phyloP scores from a whole-genome alignment of 192 early-diverging fungal genomes.

The Thamnidium elegans region DNA sequence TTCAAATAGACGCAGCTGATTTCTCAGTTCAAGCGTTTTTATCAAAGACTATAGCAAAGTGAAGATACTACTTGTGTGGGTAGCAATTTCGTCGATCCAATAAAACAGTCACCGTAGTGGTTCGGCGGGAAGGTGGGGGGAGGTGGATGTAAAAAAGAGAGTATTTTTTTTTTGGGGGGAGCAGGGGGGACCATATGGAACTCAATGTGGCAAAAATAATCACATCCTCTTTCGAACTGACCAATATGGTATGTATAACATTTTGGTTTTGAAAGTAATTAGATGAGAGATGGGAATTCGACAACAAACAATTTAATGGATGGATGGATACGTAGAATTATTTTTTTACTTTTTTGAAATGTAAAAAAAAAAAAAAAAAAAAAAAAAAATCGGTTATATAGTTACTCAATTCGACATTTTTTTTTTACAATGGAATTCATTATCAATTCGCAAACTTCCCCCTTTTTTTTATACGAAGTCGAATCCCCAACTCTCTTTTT shows the following conservation, averaged over 20 bases:
- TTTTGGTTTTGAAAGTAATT: background rate
- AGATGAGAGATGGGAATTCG: background rate
- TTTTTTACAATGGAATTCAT: no score
- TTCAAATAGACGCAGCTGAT: no score
- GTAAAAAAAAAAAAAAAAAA: slow-evolving; percentile 1
- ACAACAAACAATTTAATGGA: background rate
- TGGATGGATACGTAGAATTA: slow-evolving; percentile 1
- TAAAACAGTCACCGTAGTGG: no score
- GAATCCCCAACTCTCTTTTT: no score
- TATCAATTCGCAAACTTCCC: no score
- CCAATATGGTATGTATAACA: slow-evolving; percentile 13
- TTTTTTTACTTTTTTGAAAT: background rate
- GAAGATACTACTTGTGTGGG: no score
- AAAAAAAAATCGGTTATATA: background rate
- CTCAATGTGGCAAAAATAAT: background rate
- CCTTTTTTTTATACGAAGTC: no score
- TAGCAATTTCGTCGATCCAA: no score
- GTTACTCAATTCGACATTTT: background rate
- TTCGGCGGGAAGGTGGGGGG: background rate
- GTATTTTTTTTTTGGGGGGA: no score
- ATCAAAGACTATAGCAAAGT: no score
- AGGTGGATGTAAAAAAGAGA: background rate
- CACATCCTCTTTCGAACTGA: slow-evolving; percentile 15
- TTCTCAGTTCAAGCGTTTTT: no score
- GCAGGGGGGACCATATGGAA: background rate